phyloP scores from a whole-genome alignment of 495 filamentous ascomycete species.

The Neurospora sp. region DNA sequence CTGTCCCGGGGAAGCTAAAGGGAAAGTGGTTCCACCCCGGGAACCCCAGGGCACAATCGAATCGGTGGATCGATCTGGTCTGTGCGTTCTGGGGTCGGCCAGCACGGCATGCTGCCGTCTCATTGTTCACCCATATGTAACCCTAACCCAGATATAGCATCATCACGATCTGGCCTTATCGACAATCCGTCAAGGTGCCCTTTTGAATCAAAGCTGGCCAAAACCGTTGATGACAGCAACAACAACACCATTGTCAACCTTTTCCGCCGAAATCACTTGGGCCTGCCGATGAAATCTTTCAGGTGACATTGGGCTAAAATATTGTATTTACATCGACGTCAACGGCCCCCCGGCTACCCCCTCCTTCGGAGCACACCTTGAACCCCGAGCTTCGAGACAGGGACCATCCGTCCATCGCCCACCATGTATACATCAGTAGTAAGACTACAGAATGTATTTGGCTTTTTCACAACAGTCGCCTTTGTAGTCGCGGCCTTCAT shows the following conservation, averaged over 20 bases:
- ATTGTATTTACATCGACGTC: background rate
- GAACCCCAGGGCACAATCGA: background rate
- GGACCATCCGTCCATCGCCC: slow-evolving; percentile 12
- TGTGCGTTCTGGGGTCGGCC: background rate
- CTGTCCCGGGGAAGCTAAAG: background rate
- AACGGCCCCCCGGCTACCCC: background rate
- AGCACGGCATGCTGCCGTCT: background rate
- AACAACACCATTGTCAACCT: background rate
- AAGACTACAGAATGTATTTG: slow-evolving; percentile 84
- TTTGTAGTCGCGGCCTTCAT: slow-evolving; percentile 71
- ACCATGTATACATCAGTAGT: slow-evolving; percentile 81
- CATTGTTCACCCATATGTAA: background rate
- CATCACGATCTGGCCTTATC: slow-evolving; percentile 28
- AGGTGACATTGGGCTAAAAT: background rate
- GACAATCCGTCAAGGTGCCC: background rate
- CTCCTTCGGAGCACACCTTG: background rate
- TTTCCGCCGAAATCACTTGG: background rate
- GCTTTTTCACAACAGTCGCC: slow-evolving; percentile 93
- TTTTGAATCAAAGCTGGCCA: background rate
- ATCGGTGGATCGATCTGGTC: background rate
- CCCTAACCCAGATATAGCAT: slow-evolving; percentile 21
- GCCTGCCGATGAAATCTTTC: slow-evolving; percentile 2
- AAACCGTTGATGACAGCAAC: background rate
- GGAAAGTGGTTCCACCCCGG: background rate
- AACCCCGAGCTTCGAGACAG: background rate